phyloP scores from a whole-genome alignment of 2,329 filamentous ascomycete species.

The Paecilomyces niveus region DNA sequence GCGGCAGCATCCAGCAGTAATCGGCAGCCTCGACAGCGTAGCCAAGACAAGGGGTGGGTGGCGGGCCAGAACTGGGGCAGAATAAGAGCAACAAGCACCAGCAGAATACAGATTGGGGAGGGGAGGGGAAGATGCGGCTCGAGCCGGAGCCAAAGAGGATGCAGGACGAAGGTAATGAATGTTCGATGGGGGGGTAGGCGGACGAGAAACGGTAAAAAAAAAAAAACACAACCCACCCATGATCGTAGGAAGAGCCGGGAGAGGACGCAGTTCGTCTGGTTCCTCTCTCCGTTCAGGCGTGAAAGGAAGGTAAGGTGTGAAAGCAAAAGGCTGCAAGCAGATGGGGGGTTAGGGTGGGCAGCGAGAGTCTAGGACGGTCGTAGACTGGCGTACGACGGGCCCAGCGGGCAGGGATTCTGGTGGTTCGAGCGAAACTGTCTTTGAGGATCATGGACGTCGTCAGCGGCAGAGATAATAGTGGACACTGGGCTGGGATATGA shows the following conservation, averaged over 20 bases:
- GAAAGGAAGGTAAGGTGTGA: conserved; percentile 7
- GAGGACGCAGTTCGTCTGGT: conserved; percentile 7
- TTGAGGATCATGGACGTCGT: not conserved
- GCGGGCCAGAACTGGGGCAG: conserved; percentile 8
- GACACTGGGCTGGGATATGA: not conserved
- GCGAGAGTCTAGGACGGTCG: not conserved
- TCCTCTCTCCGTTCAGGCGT: conserved; percentile 8
- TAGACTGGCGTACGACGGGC: not conserved
- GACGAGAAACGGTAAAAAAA: conserved; percentile 5
- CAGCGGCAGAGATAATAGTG: not conserved
- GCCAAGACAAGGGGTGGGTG: conserved; percentile 17
- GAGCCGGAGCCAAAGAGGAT: not conserved
- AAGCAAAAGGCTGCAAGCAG: conserved; percentile 7
- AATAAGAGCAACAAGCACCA: conserved; percentile 2
- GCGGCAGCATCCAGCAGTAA: conserved; percentile 4
- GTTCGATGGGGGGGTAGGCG: conserved; percentile 8
- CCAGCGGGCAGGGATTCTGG: not conserved
- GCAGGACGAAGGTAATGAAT: conserved; percentile 1
- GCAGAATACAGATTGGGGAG: not conserved
- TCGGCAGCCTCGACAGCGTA: conserved; percentile 8
- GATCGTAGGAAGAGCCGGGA: conserved; percentile 10
- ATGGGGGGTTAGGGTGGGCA: conserved; percentile 1
- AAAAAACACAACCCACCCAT: conserved; percentile 15
- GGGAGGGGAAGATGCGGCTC: conserved; percentile 8
- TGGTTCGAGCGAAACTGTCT: not conserved